Conservation (phyloP, 306 rosid genomes). For the Vigna angularis region DNA sequence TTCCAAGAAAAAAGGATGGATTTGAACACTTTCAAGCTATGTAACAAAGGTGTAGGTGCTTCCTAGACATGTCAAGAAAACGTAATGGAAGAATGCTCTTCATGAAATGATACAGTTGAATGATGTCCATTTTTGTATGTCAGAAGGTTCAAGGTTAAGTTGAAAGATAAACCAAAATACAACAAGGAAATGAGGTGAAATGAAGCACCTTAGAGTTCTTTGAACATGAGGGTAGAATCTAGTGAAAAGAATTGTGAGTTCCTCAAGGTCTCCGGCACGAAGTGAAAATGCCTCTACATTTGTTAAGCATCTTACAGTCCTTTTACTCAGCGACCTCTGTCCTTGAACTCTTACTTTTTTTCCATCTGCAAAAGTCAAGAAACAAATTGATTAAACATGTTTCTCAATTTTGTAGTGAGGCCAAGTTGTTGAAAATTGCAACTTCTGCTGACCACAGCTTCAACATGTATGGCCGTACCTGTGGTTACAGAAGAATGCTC, state of each 20-base stretch:
- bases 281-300: conserved; percentile 86
- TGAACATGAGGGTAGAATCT: conserved; percentile 73
- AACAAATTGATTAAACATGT: conserved; percentile 12
- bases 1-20: not conserved
- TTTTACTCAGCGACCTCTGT: conserved; percentile 42
- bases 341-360: conserved; percentile 63
- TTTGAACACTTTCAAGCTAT: not conserved
- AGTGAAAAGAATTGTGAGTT: conserved; percentile 71
- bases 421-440: conserved; percentile 2
- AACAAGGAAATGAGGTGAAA: not conserved
- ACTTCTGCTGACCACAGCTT: not conserved
- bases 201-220: conserved; percentile 76
- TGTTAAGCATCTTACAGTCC: conserved; percentile 71
- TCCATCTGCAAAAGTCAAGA: conserved; percentile 59
- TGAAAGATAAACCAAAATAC: conserved; percentile 11
- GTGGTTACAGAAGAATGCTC: conserved; percentile 63
- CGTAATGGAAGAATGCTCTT: not conserved
- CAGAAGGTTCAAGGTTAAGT: conserved; percentile 15
- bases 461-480: conserved; percentile 1
- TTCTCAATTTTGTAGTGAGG: not conserved
- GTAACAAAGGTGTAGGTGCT: too few species aligned
- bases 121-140: not conserved
- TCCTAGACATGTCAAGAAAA: not conserved
- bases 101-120: not conserved
- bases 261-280: conserved; percentile 79